Percentiles rank a stretch among this genome's conserved stretches.
Evolutionary conservation across 768 basidiomycete genomes (phyloP).

Genomic region (Amanita pallidorosea): DNA sequence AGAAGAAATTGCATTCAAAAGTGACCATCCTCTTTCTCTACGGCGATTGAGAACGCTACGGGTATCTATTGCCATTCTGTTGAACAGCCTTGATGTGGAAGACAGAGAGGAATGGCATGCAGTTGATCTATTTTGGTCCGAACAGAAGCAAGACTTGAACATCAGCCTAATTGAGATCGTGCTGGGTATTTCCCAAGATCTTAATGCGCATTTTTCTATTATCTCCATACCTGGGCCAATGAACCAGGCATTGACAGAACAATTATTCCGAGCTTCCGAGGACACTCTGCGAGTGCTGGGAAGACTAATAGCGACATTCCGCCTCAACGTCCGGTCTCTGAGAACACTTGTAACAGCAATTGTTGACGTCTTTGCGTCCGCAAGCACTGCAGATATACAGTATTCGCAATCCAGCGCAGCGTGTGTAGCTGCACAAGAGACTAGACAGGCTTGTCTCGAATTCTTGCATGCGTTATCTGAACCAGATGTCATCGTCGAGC

Average conservation of each 20-base stretch:
- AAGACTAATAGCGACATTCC: slow-evolving; percentile 33
- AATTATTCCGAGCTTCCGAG: slow-evolving; percentile 42
- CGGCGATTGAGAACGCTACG: slow-evolving; percentile 49
- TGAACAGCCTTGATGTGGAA: slow-evolving; percentile 36
- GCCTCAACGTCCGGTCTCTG: slow-evolving; percentile 39
- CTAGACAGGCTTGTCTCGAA: slow-evolving; percentile 41
- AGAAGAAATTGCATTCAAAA: slow-evolving; percentile 44
- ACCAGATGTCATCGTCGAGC: slow-evolving; percentile 19
- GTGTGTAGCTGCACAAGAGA: slow-evolving; percentile 28
- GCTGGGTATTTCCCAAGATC: slow-evolving; percentile 36
- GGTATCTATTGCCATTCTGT: slow-evolving; percentile 49
- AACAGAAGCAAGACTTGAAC: slow-evolving; percentile 44
- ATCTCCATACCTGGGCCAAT: slow-evolving; percentile 20
- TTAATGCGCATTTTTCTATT: slow-evolving; percentile 42
- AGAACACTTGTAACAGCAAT: slow-evolving; percentile 31
- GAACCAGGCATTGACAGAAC: slow-evolving; percentile 34
- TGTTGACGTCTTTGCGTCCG: slow-evolving; percentile 46
- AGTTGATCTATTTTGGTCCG: slow-evolving; percentile 50
- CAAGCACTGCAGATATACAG: slow-evolving; percentile 31
- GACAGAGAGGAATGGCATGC: slow-evolving; percentile 45
- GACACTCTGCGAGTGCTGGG: slow-evolving; percentile 44
- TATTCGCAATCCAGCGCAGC: slow-evolving; percentile 29
- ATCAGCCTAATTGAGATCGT: slow-evolving; percentile 46
- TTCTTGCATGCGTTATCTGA: slow-evolving; percentile 32
- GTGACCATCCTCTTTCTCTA: slow-evolving; percentile 38